Percentiles rank a stretch among this genome's conserved stretches.
Evolutionary conservation across 441 rosid species (phyloP).

Genomic region (Brassica balearica): DNA sequence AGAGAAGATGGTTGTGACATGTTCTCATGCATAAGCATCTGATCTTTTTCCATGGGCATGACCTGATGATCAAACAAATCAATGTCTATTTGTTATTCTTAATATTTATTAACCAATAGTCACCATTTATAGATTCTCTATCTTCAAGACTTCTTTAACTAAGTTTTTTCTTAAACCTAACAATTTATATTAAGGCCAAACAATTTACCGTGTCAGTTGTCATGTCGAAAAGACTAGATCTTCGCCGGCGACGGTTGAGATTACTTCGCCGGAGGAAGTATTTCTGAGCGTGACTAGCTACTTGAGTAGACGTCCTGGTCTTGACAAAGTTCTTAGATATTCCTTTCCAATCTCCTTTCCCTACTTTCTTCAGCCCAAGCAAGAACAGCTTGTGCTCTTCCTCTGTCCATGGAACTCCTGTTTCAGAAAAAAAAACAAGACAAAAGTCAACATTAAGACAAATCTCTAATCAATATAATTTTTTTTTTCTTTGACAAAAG

Average conservation of each 20-base stretch:
- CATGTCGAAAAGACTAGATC: slow-evolving; percentile 90
- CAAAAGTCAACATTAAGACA: not conserved
- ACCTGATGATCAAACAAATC: slow-evolving; percentile 27
- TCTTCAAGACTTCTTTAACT: too few relatives aligned
- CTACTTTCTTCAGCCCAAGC: slow-evolving; percentile 73
- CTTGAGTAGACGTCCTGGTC: slow-evolving; percentile 82
- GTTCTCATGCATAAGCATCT: slow-evolving; percentile 20
- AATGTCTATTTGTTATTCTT: slow-evolving; percentile 5
- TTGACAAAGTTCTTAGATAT: slow-evolving; percentile 82
- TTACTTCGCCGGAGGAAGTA: slow-evolving; percentile 73
- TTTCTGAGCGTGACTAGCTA: slow-evolving; percentile 93
- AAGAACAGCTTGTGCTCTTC: slow-evolving; percentile 83
- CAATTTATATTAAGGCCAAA: too few relatives aligned
- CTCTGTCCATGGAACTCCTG: slow-evolving; percentile 91
- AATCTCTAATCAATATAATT: not conserved
- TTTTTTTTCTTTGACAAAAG: not conserved
- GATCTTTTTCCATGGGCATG: slow-evolving; percentile 36
- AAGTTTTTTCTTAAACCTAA: too few relatives aligned
- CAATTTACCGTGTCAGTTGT: slow-evolving; percentile 72
- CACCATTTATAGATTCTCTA: too few relatives aligned
- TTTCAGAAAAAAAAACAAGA: not conserved
- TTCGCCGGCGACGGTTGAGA: slow-evolving; percentile 82
- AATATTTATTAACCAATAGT: not conserved
- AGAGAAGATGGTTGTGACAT: slow-evolving; percentile 42
- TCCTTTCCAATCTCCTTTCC: slow-evolving; percentile 92